These are phyloP conservation scores for Jasminum sambac DNA, from an alignment of 257 asterid genomes.

Conservation along the genomic window DNA sequence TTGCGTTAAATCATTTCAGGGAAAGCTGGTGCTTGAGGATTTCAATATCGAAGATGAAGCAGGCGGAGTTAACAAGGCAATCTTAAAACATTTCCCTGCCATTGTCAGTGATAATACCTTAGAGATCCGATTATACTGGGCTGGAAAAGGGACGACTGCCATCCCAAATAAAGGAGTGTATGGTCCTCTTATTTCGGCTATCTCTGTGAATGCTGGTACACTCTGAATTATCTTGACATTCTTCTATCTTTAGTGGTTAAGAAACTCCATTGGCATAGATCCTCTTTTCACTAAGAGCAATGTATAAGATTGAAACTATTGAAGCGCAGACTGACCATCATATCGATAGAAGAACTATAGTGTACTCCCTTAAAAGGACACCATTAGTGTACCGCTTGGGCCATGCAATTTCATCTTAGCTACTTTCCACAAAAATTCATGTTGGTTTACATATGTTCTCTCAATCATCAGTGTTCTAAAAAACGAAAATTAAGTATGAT, in stretches of 20 bases:
- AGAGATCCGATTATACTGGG: conserved; percentile 81
- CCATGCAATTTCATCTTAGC: too few species aligned
- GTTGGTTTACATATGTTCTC: too few species aligned
- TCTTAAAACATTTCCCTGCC: conserved; percentile 41
- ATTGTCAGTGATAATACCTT: conserved; percentile 51
- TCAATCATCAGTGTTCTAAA: too few species aligned
- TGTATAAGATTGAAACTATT: too few species aligned
- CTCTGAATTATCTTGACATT: conserved; percentile 1
- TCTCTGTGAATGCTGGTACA: conserved; percentile 67
- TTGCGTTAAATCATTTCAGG: conserved; percentile 41
- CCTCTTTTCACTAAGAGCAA: not conserved
- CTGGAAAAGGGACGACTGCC: conserved; percentile 80
- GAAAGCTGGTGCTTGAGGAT: conserved; percentile 54
- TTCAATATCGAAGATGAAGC: conserved; percentile 78
- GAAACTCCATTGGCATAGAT: not conserved
- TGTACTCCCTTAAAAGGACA: too few species aligned
- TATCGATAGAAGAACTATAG: too few species aligned
- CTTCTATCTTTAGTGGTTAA: not conserved
- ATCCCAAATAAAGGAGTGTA: conserved; percentile 71
- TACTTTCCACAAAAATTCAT: too few species aligned
- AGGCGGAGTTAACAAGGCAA: conserved; percentile 64
- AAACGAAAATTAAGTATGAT: too few species aligned
- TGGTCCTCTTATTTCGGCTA: conserved; percentile 92
- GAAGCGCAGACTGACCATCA: too few species aligned
- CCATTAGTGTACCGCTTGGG: too few species aligned